Evolutionary conservation across 192 early-diverging fungal species (phyloP).

Genomic region (Spizellomyces punctatus): DNA sequence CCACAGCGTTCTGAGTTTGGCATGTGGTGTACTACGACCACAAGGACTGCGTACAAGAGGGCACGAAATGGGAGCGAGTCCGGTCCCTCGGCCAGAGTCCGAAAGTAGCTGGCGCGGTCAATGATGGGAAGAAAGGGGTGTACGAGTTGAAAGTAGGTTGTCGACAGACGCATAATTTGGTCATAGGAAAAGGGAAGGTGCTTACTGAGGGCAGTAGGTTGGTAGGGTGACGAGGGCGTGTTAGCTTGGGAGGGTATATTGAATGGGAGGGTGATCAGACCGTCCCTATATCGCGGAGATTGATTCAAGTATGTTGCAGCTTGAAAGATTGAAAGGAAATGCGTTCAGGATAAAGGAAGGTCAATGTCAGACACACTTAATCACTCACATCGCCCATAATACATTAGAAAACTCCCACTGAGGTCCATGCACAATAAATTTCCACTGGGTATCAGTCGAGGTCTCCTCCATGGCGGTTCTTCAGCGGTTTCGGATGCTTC

Average conservation of each 20-base stretch:
- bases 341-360: no score
- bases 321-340: neutral
- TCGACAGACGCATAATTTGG: slow-evolving; percentile 11
- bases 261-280: slow-evolving; percentile 23
- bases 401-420: slow-evolving; percentile 4
- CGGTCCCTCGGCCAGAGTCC: slow-evolving; percentile 21
- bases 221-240: neutral
- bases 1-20: slow-evolving; percentile 5
- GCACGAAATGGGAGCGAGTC: slow-evolving; percentile 23
- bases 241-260: neutral
- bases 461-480: neutral
- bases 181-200: slow-evolving; percentile 23
- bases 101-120: slow-evolving; percentile 19
- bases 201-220: slow-evolving; percentile 7
- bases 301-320: slow-evolving; percentile 4
- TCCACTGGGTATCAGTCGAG: slow-evolving; percentile 3
- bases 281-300: slow-evolving; percentile 19
- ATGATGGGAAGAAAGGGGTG: slow-evolving; percentile 31
- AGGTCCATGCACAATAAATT: neutral
- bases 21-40: slow-evolving; percentile 12
- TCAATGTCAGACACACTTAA: no score
- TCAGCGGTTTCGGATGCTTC: neutral
- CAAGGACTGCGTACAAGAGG: slow-evolving; percentile 15
- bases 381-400: neutral
- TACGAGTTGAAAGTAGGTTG: slow-evolving; percentile 19